phyloP scores from a whole-genome alignment of 371 early-diverging fungal species.

The Syncephalastrum sp. region DNA sequence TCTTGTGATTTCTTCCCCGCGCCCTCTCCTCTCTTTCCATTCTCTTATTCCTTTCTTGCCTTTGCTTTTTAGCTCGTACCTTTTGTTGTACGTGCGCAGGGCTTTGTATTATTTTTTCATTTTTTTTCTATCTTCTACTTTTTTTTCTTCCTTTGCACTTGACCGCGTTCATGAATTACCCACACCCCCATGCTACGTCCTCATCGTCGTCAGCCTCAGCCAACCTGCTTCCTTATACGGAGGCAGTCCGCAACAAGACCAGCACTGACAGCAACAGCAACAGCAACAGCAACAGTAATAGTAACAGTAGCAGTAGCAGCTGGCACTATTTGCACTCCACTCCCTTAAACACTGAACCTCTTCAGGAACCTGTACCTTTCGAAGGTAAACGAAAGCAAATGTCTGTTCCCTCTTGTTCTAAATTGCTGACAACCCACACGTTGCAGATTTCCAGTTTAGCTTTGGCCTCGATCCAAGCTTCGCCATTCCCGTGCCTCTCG shows the following conservation, averaged over 20 bases:
- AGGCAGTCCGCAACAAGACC: no score
- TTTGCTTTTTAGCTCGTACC: neutral
- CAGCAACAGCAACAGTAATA: no score
- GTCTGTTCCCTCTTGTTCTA: no score
- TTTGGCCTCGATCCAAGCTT: slow-evolving; percentile 49
- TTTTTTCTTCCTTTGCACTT: neutral
- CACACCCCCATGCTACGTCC: neutral
- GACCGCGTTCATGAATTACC: neutral
- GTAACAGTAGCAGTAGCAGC: no score
- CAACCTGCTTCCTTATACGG: no score
- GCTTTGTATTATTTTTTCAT: neutral
- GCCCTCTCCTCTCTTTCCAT: neutral
- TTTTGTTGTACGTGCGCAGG: neutral
- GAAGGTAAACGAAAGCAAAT: slow-evolving; percentile 29
- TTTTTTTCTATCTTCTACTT: slow-evolving; percentile 1
- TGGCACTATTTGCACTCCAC: no score
- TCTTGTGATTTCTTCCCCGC: slow-evolving; percentile 3
- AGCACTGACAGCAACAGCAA: no score
- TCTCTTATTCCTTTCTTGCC: no score
- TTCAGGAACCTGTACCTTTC: slow-evolving; percentile 49
- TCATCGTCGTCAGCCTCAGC: no score
- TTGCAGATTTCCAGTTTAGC: slow-evolving; percentile 45
- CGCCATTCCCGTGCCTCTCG: slow-evolving; percentile 45
- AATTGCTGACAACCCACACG: no score
- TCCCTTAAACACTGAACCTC: slow-evolving; percentile 16